A percentile compares a stretch with the other conserved stretches of the same genome.
Conservation (phyloP, 345 rosid species). For the Rhizophora mangle region DNA sequence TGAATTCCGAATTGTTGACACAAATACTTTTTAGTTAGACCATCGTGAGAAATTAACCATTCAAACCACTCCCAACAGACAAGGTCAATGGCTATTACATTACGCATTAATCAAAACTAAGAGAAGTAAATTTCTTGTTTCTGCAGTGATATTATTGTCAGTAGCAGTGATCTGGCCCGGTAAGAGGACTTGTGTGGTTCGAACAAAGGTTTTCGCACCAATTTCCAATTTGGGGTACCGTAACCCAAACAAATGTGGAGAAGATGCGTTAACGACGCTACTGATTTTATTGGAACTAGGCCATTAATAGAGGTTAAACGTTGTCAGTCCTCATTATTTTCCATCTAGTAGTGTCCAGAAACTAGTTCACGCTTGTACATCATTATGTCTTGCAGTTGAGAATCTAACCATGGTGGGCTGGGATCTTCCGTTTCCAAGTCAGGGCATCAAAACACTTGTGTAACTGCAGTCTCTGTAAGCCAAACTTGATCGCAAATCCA, state of each 20-base stretch:
- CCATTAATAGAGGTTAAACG: slow-evolving; percentile 68
- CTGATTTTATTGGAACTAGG: slow-evolving; percentile 90
- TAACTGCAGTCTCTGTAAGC: background rate
- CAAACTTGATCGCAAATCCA: background rate
- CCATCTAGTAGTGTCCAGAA: slow-evolving; percentile 10
- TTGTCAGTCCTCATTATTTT: slow-evolving; percentile 59
- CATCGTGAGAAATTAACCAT: no score
- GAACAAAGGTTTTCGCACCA: no score
- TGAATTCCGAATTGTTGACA: no score
- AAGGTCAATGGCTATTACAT: no score
- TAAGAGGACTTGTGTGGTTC: no score
- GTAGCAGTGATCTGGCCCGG: no score
- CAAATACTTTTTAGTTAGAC: no score
- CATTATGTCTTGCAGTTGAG: background rate
- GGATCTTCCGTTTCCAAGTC: background rate
- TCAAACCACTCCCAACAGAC: no score
- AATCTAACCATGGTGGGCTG: background rate
- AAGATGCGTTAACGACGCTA: slow-evolving; percentile 93
- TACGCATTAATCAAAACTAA: no score
- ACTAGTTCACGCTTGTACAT: background rate
- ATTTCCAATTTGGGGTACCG: no score
- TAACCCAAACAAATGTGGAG: slow-evolving; percentile 68
- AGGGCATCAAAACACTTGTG: background rate
- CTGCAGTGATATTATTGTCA: no score
- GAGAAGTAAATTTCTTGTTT: no score